phyloP scores from a whole-genome alignment of 176 grass and related monocot species.

The Zoysia japonica region DNA sequence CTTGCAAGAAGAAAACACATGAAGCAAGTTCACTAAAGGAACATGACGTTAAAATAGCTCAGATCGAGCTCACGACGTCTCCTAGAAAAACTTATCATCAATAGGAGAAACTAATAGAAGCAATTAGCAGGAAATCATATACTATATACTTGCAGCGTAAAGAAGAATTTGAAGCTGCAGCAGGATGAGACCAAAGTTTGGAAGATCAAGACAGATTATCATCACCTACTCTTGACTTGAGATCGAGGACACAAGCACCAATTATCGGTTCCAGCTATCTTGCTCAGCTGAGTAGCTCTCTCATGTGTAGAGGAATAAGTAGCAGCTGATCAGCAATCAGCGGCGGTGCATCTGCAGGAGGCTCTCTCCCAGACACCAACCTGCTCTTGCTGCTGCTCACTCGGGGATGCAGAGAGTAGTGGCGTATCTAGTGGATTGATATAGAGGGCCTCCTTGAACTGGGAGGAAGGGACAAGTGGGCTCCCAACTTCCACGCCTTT shows the following conservation, averaged over 20 bases:
- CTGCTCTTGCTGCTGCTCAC: neutral
- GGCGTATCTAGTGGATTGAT: slow-evolving; percentile 39
- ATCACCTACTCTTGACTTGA: slow-evolving; percentile 27
- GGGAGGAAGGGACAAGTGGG: slow-evolving; percentile 42
- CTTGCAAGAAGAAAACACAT: neutral
- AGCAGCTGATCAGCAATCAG: neutral
- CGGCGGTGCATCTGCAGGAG: neutral
- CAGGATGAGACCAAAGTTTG: neutral
- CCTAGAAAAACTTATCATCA: neutral
- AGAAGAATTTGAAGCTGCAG: neutral
- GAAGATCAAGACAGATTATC: neutral
- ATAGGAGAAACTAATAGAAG: neutral
- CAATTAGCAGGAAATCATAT: neutral
- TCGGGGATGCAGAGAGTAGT: slow-evolving; percentile 34
- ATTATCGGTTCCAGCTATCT: neutral
- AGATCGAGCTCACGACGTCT: neutral
- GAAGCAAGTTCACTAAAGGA: neutral
- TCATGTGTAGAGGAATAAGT: neutral
- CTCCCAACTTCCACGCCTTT: slow-evolving; percentile 38
- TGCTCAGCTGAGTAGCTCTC: neutral
- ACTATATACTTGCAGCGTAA: neutral
- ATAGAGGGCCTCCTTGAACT: slow-evolving; percentile 36
- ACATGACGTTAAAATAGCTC: neutral
- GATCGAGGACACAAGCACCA: neutral
- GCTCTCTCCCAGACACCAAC: neutral